Base-by-base conservation (phyloP, 257 asterid species). In the Ehretia macrophylla region DNA sequence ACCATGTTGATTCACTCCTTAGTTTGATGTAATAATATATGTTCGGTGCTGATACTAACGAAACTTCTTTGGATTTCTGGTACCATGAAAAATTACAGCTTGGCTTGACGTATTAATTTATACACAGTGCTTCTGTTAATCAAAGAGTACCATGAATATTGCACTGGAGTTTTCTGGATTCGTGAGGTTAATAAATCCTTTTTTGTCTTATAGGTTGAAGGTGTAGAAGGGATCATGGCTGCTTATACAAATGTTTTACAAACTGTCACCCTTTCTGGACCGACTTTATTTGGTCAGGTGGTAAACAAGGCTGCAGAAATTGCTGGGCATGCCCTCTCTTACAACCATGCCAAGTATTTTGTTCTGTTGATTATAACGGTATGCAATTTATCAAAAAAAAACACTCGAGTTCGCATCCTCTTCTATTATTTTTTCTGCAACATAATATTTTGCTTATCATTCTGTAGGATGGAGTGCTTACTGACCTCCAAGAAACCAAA, bases 261-360 rank as follows among this genome's bases (percentile, higher is more conserved):
- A 68, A 80, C 74, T 47, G 74, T 89, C 9, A 8, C 76, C 32
- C 94, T 86, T 55, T 40, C 84, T 23, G 95, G 97, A 50, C 95
- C 97, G 13, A 86, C 97, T 11, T 68, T 82, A n/a, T 86, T 86
- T 42, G 87, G 97, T 35, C 91, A 77, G 63, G 94, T 89, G 66
- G 71, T 89, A 72, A 79, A 77, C 38, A 82, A 67, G 68, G 97
- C 91, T 64, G 87, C 87, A 45, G 84, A 84, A 56, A 86, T 82
- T 68, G 92, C 97, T 46, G 77, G 76, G 10, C 70, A 58, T 55
- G 79, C 92, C 55, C 68, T 86, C 57, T 72, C 85, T 52, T 9
- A 17, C 63, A 58, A 68, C 70, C 82, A 80, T 8, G 67, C 75
- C 63, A 89, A 86, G 75, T 89, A 89, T 55, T 79, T 75, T 50